Conservation (phyloP, 768 basidiomycete genomes). For the Ramaria sp. region DNA sequence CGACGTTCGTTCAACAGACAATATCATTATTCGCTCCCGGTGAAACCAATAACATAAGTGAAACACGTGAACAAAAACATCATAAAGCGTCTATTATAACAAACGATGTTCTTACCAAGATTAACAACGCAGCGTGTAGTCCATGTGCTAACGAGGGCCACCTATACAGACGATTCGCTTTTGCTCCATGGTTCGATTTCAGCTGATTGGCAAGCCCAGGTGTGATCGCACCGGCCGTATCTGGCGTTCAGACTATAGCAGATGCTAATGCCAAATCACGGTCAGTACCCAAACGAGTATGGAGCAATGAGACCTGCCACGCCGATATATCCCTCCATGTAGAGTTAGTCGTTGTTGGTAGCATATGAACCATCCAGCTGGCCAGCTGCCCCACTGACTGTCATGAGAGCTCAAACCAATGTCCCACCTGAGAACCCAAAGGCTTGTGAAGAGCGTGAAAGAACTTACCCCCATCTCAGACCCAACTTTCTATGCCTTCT, state of each 20-base stretch:
- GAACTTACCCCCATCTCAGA: constrained; percentile 36
- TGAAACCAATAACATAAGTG: too few species aligned
- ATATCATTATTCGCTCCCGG: too few species aligned
- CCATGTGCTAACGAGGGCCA: too few species aligned
- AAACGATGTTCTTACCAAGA: constrained; percentile 51
- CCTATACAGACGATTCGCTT: constrained; percentile 39
- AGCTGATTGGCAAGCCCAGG: constrained; percentile 48
- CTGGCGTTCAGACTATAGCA: constrained; percentile 44
- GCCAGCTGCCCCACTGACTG: constrained; percentile 37
- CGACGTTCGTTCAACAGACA: too few species aligned
- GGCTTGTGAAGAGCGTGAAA: constrained; percentile 31
- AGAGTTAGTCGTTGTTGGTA: constrained; percentile 50
- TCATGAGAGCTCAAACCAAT: constrained; percentile 44
- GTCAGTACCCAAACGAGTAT: too few species aligned
- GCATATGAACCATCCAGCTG: constrained; percentile 56
- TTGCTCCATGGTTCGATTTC: constrained; percentile 36
- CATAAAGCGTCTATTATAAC: constrained; percentile 16
- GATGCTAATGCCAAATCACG: too few species aligned
- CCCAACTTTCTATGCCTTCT: constrained; percentile 48
- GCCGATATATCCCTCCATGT: constrained; percentile 49
- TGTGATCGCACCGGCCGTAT: constrained; percentile 41
- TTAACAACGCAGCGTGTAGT: constrained; percentile 44
- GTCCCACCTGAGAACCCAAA: constrained; percentile 44
- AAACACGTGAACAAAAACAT: too few species aligned
- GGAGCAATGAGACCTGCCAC: too few species aligned